A percentile compares a stretch with the other conserved stretches of the same genome.
Conservation (phyloP, 2,329 filamentous ascomycete species). For the Grosmannia clavigera region DNA sequence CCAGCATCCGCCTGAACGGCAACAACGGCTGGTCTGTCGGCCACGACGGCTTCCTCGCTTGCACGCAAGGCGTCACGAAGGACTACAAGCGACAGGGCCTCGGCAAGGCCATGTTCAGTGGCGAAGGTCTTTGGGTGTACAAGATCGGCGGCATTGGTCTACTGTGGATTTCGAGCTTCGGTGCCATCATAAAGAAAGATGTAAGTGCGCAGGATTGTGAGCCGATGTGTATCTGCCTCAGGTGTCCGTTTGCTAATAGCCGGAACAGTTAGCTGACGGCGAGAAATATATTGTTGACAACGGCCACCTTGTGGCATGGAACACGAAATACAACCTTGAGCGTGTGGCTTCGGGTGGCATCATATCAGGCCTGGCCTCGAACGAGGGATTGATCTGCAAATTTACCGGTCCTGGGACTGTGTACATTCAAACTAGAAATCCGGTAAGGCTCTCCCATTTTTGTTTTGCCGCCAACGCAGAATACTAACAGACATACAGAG, state of each 20-base stretch:
- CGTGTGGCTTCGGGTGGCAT: constrained; percentile 83
- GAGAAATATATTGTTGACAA: constrained; percentile 92
- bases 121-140: constrained; percentile 85
- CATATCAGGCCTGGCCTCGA: constrained; percentile 71
- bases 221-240: not conserved
- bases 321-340: constrained; percentile 85
- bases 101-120: constrained; percentile 84
- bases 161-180: constrained; percentile 84
- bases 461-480: not conserved
- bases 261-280: constrained; percentile 43
- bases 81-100: constrained; percentile 80
- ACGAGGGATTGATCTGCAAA: constrained; percentile 86
- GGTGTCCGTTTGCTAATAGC: no score
- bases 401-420: constrained; percentile 86
- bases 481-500: constrained; percentile 22
- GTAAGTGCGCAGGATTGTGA: constrained; percentile 36
- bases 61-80: constrained; percentile 75
- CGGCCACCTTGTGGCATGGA: constrained; percentile 91
- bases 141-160: constrained; percentile 72
- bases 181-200: constrained; percentile 89
- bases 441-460: constrained; percentile 32
- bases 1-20: constrained; percentile 61
- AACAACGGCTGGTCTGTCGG: constrained; percentile 72
- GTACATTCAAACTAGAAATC: constrained; percentile 85
- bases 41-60: constrained; percentile 74